phyloP scores from a whole-genome alignment of 805 yeast species.

The Candida nitratophila region DNA sequence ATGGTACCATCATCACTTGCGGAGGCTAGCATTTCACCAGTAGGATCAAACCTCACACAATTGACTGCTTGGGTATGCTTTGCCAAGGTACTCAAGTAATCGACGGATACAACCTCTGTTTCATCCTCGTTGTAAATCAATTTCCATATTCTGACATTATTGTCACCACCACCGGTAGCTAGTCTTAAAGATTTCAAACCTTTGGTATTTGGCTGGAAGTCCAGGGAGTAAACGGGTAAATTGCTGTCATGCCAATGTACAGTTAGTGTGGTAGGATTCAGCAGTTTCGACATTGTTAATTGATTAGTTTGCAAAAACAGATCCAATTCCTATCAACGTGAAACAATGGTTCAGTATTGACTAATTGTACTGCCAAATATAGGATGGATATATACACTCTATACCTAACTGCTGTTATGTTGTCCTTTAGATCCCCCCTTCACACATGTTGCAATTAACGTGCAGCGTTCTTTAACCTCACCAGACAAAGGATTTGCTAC shows the following conservation, averaged over 20 bases:
- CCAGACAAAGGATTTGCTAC: no score
- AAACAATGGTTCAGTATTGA: no score
- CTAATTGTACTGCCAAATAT: no score
- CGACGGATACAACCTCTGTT: conserved; percentile 36
- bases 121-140: conserved; percentile 15
- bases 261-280: conserved; percentile 40
- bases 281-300: conserved; percentile 1
- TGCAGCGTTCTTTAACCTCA: no score
- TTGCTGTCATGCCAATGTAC: conserved; percentile 73
- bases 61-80: conserved; percentile 96
- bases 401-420: no score
- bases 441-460: no score
- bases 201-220: conserved; percentile 43
- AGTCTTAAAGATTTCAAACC: conserved; percentile 36
- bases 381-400: no score
- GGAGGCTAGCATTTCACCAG: conserved; percentile 68
- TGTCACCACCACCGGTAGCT: conserved; percentile 94
- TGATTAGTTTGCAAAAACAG: no score
- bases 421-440: no score
- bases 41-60: conserved; percentile 71
- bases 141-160: conserved; percentile 57
- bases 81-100: conserved; percentile 70
- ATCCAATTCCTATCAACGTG: no score
- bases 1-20: conserved; percentile 96
- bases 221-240: conserved; percentile 64